Evolutionary conservation across 805 yeast species (phyloP), one percentile per base, ranked within the genome.

Genomic region (Metschnikowia sp.): DNA sequence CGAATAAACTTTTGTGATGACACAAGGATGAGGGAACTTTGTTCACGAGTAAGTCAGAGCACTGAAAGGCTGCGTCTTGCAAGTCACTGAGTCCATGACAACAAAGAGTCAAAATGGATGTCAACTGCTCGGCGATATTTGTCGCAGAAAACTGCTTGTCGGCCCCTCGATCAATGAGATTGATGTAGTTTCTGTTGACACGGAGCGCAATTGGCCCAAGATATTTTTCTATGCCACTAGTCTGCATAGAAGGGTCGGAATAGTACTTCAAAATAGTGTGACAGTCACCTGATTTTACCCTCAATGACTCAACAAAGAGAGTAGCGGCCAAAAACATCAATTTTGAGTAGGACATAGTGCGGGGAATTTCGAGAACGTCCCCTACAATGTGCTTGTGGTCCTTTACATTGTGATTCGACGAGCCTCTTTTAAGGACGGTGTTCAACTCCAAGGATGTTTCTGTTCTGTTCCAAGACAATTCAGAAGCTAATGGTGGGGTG

Each of bases 371-470:
- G 31, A 81, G 65, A 18, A 79, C 66, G 19, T 73, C 75, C 18
- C 78, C 75, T 44, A 86, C 69, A 22, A 78, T 76, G 44, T 77
- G 83, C 47, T 82, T 82, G 62, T 90, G 96, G 50, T 83, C 81
- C 63, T 82, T 86, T 40, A 86, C 82, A 50, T 87, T 87, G 48
- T 81, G 83, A 57, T 86, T 86, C 2, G 96, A 87, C 0, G 96
- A 84, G 11, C 96, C 96, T 51, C 98, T 78, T 61, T 96, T 80
- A 44, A 94, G 74, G 29, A 94, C 89, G 1, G 96, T 85, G 61
- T 94, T 94, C 72, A 94, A 77, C 59, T 94, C 97, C 52, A 94
- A 75, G 2, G 96, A 88, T 15, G 96, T 88, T 62, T 94, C 99
- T 10, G 92, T 84, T 59, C 90, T 83, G 60, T 85, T 83, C 65